Evolutionary conservation across 495 filamentous ascomycete species (phyloP), one percentile per base, ranked within the genome.

Genomic region (Penicillium pulvis): DNA sequence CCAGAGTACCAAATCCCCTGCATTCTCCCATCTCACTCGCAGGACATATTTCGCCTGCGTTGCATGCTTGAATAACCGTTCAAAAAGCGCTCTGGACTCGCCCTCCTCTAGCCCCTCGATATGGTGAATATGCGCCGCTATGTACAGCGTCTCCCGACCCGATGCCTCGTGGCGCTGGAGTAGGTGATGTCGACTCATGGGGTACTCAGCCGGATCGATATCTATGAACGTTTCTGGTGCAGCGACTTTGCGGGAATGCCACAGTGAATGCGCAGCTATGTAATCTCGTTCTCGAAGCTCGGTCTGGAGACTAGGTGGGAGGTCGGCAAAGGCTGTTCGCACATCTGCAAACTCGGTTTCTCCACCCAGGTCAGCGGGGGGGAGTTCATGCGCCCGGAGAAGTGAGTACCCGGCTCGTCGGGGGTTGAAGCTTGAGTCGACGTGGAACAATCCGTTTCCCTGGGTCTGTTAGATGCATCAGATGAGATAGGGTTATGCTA

Each of bases 401-500:
- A 85, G 66, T 16, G 81, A 85, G 72, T 80, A 81, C 12, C 68
- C 71, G 2, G 83, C 81, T 26, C 85, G 79, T 0, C 82, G 81
- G 9, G 84, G 83, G 64, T 87, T 87, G 68, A 85, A 87, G 14
- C 74, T 75, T 17, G 77, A 81, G 65, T 87, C 85, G 6, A 77
- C 78, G 61, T 87, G 85, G 67, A 81, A 87, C n/a, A 86, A 71
- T 8, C 67, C 71, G 60, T 87, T 87, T 39, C 83, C 82, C 51
- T 78, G 43, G 9, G 2, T 16, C 3, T 42, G 33, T 31, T 41
- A 42, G 36, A 39, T 33, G 42, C 4, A 30, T 24, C n/a, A 2
- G 17, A 10, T n/a, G 33, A n/a, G 2, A 17, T 31, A 9, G 14
- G 16, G 12, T 43, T 30, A 14, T 30, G 19, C 26, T 33, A 16